Evolutionary conservation across 2,329 filamentous ascomycete species (phyloP).

Genomic region (Colletotrichum sp.): DNA sequence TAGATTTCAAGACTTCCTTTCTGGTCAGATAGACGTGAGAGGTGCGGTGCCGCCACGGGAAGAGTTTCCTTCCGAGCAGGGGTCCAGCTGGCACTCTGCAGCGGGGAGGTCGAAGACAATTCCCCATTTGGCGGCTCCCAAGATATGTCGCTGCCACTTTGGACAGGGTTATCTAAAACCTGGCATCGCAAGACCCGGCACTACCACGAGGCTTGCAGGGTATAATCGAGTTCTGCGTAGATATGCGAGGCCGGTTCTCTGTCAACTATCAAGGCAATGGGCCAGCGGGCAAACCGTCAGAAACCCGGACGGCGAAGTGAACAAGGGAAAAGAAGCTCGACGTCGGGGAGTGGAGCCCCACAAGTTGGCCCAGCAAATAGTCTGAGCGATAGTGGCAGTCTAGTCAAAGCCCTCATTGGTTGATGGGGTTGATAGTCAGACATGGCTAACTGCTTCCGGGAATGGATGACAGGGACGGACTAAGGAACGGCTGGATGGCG

Average conservation of each 20-base stretch:
- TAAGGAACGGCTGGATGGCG: not conserved
- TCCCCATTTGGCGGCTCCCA: not conserved
- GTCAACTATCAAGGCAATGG: not conserved
- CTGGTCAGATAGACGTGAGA: not conserved
- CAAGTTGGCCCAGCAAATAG: slow-evolving; percentile 3
- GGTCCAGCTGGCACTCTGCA: not conserved
- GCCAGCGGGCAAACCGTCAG: not conserved
- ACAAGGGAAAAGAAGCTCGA: not conserved
- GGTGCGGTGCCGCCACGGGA: not conserved
- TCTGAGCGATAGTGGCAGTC: not conserved
- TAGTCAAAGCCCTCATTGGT: slow-evolving; percentile 1
- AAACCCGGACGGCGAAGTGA: not conserved
- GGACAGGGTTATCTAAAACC: not conserved
- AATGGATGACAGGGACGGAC: not conserved
- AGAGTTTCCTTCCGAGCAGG: not conserved
- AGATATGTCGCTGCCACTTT: not conserved
- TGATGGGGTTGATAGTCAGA: not conserved
- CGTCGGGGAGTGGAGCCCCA: not conserved
- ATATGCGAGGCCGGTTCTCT: not conserved
- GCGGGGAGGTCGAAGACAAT: not conserved
- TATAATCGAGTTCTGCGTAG: not conserved
- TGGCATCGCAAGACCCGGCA: not conserved
- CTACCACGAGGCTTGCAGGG: not conserved
- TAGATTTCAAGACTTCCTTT: not conserved
- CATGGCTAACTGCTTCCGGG: not conserved